Percentiles rank a stretch among this genome's conserved stretches.
Conservation (phyloP, 345 rosid genomes). For the Sapria himalayana region DNA sequence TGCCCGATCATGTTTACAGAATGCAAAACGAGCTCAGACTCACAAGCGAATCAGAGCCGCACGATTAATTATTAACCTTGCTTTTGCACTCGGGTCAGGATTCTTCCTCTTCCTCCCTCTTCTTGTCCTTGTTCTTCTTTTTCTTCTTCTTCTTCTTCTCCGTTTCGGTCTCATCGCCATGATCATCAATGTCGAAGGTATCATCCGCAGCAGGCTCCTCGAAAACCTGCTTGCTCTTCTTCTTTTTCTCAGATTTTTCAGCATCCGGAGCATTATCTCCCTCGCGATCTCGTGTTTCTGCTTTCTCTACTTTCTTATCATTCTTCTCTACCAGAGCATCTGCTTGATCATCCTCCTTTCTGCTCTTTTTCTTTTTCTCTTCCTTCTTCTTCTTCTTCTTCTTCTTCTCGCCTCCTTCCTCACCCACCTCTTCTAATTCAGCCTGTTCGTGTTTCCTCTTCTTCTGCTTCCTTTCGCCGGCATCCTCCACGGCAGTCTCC, state of each 20-base stretch:
- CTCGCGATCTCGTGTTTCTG: constrained; percentile 20
- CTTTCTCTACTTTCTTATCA: constrained; percentile 26
- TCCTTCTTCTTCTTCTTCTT: constrained; percentile 24
- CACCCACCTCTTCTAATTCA: constrained; percentile 19
- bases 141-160: constrained; percentile 53
- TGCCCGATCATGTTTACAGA: too few relatives aligned
- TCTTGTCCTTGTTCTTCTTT: constrained; percentile 44
- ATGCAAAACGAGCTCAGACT: too few relatives aligned
- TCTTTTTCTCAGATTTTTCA: constrained; percentile 39
- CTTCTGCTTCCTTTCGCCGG: constrained; percentile 21
- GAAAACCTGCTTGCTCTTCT: constrained; percentile 42
- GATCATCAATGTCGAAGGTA: constrained; percentile 11
- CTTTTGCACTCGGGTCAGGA: too few relatives aligned
- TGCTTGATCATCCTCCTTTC: constrained; percentile 20
- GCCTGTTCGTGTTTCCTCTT: constrained; percentile 19
- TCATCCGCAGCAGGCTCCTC: constrained; percentile 15
- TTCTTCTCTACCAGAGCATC: constrained; percentile 14
- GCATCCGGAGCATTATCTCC: constrained; percentile 18
- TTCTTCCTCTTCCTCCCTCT: constrained; percentile 18
- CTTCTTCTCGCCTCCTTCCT: constrained; percentile 12
- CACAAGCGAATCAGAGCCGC: too few relatives aligned
- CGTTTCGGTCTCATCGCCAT: constrained; percentile 17
- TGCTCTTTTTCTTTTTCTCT: constrained; percentile 34
- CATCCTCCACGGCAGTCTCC: constrained; percentile 4
- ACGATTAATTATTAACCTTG: too few relatives aligned